phyloP scores from a whole-genome alignment of 2,329 filamentous ascomycete genomes.

The Epichloe hybrida region DNA sequence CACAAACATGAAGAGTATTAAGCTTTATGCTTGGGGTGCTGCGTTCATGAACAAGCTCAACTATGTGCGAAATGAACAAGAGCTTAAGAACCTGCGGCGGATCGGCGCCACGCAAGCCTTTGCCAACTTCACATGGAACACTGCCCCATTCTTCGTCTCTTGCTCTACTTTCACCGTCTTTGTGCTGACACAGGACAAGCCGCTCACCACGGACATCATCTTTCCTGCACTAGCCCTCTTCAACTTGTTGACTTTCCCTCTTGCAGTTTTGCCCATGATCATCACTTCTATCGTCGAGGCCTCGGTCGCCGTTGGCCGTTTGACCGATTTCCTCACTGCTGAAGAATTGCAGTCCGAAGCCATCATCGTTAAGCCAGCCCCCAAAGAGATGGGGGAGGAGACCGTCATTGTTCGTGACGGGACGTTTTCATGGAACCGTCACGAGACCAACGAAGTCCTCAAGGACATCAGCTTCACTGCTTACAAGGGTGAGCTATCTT shows the following conservation, averaged over 20 bases:
- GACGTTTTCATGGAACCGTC: conserved; percentile 88
- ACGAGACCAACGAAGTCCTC: conserved; percentile 57
- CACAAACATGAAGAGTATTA: conserved; percentile 99
- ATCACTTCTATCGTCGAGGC: conserved; percentile 95
- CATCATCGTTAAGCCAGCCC: conserved; percentile 54
- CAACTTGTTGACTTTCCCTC: conserved; percentile 89
- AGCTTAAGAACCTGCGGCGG: conserved; percentile 87
- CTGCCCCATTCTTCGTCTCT: conserved; percentile 92
- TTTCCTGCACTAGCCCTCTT: conserved; percentile 90
- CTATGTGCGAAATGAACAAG: conserved; percentile 87
- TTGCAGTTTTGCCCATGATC: conserved; percentile 92
- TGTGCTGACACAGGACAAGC: conserved; percentile 66
- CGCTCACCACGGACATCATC: conserved; percentile 85
- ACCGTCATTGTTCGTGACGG: conserved; percentile 71
- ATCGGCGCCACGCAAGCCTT: conserved; percentile 90
- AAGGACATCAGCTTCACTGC: conserved; percentile 79
- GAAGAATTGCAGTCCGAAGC: conserved; percentile 86
- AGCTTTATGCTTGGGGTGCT: conserved; percentile 92
- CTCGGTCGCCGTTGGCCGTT: conserved; percentile 74
- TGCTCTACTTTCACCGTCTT: conserved; percentile 94
- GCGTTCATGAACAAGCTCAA: conserved; percentile 98
- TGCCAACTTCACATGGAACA: conserved; percentile 96
- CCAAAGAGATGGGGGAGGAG: conserved; percentile 75
- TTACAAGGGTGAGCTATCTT: conserved; percentile 85
- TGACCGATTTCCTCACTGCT: conserved; percentile 72